A percentile compares a stretch with the other conserved stretches of the same genome.
Evolutionary conservation across 352 stramenopile genomes (phyloP).

Genomic region (Phytophthora rubi): DNA sequence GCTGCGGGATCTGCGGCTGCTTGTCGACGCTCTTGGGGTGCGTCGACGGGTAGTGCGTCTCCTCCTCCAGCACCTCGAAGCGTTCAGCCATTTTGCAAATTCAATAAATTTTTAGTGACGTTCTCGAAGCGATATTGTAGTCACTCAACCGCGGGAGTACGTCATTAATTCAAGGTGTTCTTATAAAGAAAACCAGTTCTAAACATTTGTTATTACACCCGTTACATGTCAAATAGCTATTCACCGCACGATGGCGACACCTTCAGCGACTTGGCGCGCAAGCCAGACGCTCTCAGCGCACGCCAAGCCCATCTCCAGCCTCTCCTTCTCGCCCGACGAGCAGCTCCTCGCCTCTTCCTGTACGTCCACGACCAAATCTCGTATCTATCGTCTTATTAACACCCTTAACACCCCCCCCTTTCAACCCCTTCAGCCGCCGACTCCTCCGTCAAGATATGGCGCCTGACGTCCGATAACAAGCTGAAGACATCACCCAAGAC

Average conservation of each 20-base stretch:
- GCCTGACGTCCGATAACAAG: constrained; percentile 22
- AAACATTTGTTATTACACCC: constrained; percentile 4
- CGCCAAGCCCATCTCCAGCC: constrained; percentile 74
- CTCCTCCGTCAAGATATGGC: constrained; percentile 81
- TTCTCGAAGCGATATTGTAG: constrained; percentile 16
- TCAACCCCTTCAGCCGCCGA: constrained; percentile 59
- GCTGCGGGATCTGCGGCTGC: constrained; percentile 10
- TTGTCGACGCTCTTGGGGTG: constrained; percentile 38
- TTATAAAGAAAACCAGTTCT: background rate
- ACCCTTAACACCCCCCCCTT: background rate
- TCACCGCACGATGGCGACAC: too few relatives aligned
- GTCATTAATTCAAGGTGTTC: too few relatives aligned
- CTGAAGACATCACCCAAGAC: constrained; percentile 36
- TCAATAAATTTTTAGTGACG: constrained; percentile 3
- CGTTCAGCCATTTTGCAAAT: constrained; percentile 39
- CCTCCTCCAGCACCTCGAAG: constrained; percentile 88
- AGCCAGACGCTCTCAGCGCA: constrained; percentile 49
- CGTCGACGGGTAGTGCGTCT: constrained; percentile 72
- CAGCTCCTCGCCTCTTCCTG: constrained; percentile 70
- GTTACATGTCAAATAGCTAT: background rate
- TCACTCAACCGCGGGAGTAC: too few relatives aligned
- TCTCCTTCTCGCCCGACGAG: constrained; percentile 70
- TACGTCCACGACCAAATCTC: constrained; percentile 23
- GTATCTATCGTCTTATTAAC: background rate
- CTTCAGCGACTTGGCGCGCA: constrained; percentile 12